Evolutionary conservation across 192 early-diverging fungal species (phyloP).

Genomic region (Backusella liffmaniae): DNA sequence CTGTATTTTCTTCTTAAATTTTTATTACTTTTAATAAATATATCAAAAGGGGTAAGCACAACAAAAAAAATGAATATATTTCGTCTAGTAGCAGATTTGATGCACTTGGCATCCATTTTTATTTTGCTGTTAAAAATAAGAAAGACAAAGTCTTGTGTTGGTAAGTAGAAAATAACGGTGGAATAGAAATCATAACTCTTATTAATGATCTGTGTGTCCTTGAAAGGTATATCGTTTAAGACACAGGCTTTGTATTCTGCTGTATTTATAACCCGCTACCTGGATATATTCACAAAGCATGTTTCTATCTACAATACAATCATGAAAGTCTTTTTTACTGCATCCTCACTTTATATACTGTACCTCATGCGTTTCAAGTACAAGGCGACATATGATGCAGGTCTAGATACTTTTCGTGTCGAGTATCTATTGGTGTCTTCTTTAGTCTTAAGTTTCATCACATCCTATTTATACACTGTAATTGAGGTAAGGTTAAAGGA

Average conservation of each 20-base stretch:
- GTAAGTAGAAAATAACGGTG: conserved; percentile 36
- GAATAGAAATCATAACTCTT: conserved; percentile 42
- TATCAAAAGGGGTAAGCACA: neutral
- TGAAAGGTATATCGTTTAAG: conserved; percentile 96
- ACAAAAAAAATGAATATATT: conserved; percentile 18
- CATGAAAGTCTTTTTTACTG: conserved; percentile 97
- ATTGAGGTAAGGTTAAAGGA: conserved; percentile 55
- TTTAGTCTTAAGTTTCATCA: conserved; percentile 68
- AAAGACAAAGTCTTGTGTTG: conserved; percentile 84
- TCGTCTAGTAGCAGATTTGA: conserved; percentile 16
- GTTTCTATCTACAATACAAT: conserved; percentile 88
- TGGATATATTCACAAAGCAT: conserved; percentile 80
- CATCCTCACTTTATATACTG: conserved; percentile 81
- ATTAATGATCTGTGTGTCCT: conserved; percentile 63
- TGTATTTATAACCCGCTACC: conserved; percentile 91
- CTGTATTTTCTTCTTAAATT: neutral
- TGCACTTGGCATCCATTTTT: conserved; percentile 20
- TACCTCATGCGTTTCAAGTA: conserved; percentile 86
- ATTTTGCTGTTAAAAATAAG: conserved; percentile 90
- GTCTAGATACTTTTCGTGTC: conserved; percentile 87
- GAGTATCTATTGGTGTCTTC: conserved; percentile 81
- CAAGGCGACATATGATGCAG: conserved; percentile 92
- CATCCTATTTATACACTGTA: conserved; percentile 71
- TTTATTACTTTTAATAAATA: neutral
- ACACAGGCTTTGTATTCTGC: conserved; percentile 88